Evolutionary conservation across 805 yeast species (phyloP), one percentile per base, ranked within the genome.

Genomic region (Metschnikowia vanudenii): DNA sequence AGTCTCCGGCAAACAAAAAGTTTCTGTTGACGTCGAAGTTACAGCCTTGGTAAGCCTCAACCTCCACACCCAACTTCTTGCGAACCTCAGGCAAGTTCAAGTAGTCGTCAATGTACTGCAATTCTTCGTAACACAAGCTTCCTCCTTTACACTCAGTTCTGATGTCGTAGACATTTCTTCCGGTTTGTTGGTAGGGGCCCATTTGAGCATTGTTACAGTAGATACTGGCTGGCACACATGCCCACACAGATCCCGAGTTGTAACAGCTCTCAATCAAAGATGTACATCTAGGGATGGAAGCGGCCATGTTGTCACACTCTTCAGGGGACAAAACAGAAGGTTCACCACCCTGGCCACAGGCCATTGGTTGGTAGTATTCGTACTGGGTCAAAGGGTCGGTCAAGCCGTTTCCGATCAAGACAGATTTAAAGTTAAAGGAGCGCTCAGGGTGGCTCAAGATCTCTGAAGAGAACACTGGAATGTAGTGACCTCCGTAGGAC

Each of bases 401-500:
- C 56, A 91, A 79, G 43, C 98, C 97, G 64, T 91, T 91, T 52
- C 98, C 98, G 59, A 91, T 91, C 62, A 92, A 62, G 16, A 91
- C 83, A 3, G 96, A 87, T 11, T 51, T 51, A 40, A 55, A 49
- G 49, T 55, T 44, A 48, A 55, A 53, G 18, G 51, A 39, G 31
- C 58, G 55, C 31, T 53, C 54, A n/a, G 47, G 47, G 36, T 44
- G 47, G 33, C 79, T 71, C 57, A 88, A 69, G 57, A 90, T 88
- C 65, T 88, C 96, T 48, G 79, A 64, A 7, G 96, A 96, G 67
- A 90, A 87, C 9, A 79, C 87, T 17, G 99, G 99, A 54, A 91
- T 86, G 69, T 92, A 91, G 62, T 89, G 95, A 41, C 97, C 97
- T 16, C 92, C 97, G 61, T 91, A 90, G 8, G 95, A 85, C 64